These are phyloP conservation scores for Solidago caesia DNA, from an alignment of 129 eudicot genomes.

Conservation along the genomic window DNA sequence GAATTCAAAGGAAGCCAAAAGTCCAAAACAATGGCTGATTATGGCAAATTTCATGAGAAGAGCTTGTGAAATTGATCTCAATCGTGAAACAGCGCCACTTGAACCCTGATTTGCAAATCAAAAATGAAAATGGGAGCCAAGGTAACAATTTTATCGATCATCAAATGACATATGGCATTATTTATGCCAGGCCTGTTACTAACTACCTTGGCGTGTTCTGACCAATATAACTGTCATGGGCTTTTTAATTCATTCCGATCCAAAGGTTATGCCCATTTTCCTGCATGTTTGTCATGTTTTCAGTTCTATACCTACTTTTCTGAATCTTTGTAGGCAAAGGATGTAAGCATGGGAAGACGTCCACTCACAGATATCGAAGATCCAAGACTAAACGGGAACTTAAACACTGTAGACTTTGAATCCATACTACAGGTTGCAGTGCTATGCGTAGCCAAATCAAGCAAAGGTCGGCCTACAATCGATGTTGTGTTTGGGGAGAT, in stretches of 20 bases:
- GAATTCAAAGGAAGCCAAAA: not conserved
- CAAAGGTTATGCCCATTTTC: not conserved
- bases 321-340: conserved; percentile 59
- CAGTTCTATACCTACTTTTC: not conserved
- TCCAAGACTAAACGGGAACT: conserved; percentile 50
- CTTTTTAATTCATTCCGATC: not conserved
- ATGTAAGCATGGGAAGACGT: conserved; percentile 65
- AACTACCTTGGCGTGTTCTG: too few species aligned
- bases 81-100: too few species aligned
- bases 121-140: too few species aligned
- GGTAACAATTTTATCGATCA: too few species aligned
- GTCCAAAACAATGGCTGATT: too few species aligned
- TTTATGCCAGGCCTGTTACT: too few species aligned
- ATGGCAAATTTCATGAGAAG: too few species aligned
- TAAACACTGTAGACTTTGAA: conserved; percentile 62
- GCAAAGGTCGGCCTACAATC: conserved; percentile 66
- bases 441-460: conserved; percentile 64
- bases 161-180: too few species aligned
- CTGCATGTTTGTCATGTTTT: not conserved
- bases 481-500: conserved; percentile 59
- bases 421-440: conserved; percentile 69
- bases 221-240: not conserved
- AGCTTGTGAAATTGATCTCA: too few species aligned
- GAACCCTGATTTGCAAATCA: too few species aligned
- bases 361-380: conserved; percentile 69